Conservation (phyloP, 208 protist species). For the Plasmodiophora brassicae region DNA sequence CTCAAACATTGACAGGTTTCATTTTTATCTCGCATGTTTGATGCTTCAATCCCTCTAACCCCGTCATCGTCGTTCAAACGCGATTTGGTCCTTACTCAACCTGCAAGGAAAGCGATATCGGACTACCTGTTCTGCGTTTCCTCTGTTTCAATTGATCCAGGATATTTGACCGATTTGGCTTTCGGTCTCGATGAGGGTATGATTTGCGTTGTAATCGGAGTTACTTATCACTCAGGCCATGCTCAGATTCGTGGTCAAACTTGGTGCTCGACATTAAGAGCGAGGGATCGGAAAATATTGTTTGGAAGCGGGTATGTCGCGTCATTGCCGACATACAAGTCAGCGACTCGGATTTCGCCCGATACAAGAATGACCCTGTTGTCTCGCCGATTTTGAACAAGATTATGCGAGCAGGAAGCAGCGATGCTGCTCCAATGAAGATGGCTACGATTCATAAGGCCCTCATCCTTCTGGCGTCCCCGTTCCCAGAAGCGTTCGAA, state of each 20-base stretch:
- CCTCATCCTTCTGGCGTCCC: background rate
- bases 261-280: background rate
- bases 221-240: background rate
- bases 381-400: background rate
- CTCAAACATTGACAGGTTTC: background rate
- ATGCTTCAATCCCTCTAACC: background rate
- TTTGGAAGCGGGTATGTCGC: background rate
- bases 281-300: background rate
- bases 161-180: conserved; percentile 2
- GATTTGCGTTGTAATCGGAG: background rate
- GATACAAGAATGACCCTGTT: conserved; percentile 18
- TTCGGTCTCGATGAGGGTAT: background rate
- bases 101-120: background rate
- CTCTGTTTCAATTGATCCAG: background rate
- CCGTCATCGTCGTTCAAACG: conserved; percentile 23
- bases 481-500: background rate
- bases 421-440: background rate
- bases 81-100: background rate
- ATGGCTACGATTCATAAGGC: conserved; percentile 21
- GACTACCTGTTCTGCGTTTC: conserved; percentile 2
- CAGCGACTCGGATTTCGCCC: background rate
- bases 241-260: background rate
- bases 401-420: background rate
- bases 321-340: background rate
- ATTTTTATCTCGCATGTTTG: conserved; percentile 19